phyloP scores from a whole-genome alignment of 495 filamentous ascomycete genomes.

The Cenococcum geophilum region DNA sequence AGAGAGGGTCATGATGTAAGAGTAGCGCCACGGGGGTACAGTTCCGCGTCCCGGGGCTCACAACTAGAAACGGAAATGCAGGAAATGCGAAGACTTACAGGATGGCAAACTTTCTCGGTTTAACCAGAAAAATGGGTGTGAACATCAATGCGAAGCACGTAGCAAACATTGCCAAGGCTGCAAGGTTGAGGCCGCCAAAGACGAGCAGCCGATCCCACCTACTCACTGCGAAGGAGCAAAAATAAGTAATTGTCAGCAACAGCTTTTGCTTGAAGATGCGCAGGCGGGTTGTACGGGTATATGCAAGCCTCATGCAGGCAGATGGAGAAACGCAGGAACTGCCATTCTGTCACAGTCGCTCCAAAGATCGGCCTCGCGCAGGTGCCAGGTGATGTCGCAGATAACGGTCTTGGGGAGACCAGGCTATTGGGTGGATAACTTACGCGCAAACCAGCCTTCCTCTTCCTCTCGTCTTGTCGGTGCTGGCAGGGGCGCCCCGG shows the following conservation, averaged over 20 bases:
- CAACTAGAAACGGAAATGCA: constrained; percentile 20
- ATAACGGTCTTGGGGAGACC: not conserved
- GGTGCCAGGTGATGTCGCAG: constrained; percentile 17
- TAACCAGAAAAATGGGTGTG: constrained; percentile 54
- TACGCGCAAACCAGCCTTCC: constrained; percentile 90
- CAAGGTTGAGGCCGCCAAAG: constrained; percentile 86
- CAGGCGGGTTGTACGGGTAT: constrained; percentile 18
- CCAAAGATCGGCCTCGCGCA: constrained; percentile 21
- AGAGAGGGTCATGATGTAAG: constrained; percentile 24
- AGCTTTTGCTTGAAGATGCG: constrained; percentile 4
- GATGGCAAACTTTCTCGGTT: constrained; percentile 89
- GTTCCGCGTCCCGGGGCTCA: constrained; percentile 19
- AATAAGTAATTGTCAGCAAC: constrained; percentile 33
- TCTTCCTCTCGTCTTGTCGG: constrained; percentile 84
- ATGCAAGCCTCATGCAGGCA: constrained; percentile 35
- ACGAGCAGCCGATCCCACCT: constrained; percentile 93
- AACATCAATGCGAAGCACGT: constrained; percentile 87
- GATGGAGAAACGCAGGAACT: constrained; percentile 34
- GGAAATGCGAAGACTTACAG: constrained; percentile 62
- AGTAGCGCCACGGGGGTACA: not conserved
- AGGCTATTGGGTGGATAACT: constrained; percentile 45
- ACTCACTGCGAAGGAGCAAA: constrained; percentile 60
- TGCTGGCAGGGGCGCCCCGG: constrained; percentile 83
- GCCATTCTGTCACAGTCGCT: constrained; percentile 25
- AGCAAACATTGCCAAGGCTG: constrained; percentile 83